These are phyloP conservation scores for Endocladia muricata DNA, from an alignment of 31 red algal genomes.

Conservation along the genomic window DNA sequence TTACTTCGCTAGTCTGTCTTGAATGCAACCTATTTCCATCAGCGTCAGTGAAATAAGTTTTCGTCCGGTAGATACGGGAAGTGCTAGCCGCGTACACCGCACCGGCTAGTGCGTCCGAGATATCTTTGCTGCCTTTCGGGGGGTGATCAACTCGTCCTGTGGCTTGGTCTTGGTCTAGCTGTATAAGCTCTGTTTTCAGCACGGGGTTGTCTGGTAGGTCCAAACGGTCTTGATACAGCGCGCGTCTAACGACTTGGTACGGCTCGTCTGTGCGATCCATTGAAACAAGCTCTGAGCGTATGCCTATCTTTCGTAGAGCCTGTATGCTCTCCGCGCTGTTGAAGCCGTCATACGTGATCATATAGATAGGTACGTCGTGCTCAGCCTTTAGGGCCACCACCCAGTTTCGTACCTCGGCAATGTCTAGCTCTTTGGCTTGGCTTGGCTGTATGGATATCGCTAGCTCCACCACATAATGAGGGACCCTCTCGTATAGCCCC, in stretches of 20 bases:
- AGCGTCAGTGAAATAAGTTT: too few relatives aligned
- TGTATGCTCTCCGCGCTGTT: neutral
- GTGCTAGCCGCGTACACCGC: too few relatives aligned
- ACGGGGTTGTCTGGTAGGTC: too few relatives aligned
- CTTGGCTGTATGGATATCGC: neutral
- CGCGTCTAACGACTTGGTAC: neutral
- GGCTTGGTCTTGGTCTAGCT: too few relatives aligned
- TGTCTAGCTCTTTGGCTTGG: neutral
- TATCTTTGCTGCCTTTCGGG: too few relatives aligned
- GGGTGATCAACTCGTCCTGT: too few relatives aligned
- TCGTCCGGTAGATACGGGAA: too few relatives aligned
- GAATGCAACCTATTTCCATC: too few relatives aligned
- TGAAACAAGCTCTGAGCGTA: neutral
- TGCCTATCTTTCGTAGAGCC: neutral
- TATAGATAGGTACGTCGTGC: neutral
- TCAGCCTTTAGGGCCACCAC: neutral
- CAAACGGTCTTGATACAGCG: constrained; percentile 7
- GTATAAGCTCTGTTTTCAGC: too few relatives aligned
- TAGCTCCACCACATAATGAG: neutral
- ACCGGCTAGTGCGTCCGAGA: too few relatives aligned
- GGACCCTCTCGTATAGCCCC: neutral
- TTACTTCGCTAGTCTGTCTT: too few relatives aligned
- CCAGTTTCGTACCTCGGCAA: neutral
- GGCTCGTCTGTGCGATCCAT: neutral
- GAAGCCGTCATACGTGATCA: neutral